Percentiles rank a stretch among this genome's conserved stretches.
Evolutionary conservation across 129 eudicot species (phyloP).

Genomic region (Dittrichia graveolens): DNA sequence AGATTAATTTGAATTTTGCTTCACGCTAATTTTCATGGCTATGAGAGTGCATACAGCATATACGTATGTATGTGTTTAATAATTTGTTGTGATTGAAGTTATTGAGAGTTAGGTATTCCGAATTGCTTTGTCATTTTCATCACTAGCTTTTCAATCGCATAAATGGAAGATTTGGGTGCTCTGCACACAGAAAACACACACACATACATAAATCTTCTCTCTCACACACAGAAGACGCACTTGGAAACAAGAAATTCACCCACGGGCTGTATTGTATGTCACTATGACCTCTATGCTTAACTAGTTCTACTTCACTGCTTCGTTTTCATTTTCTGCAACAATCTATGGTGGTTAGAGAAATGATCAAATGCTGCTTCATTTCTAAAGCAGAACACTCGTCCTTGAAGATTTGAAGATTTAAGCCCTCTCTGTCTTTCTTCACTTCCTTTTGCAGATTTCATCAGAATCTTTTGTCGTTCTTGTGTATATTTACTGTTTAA

Average conservation of each 20-base stretch:
- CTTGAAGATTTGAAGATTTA: conserved; percentile 6
- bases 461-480: conserved; percentile 1
- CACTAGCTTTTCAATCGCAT: no score
- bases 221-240: no score
- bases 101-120: conserved; percentile 10
- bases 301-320: neutral
- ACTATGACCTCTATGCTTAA: no score
- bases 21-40: neutral
- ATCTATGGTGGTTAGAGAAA: neutral
- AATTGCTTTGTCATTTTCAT: neutral
- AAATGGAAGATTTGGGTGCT: no score
- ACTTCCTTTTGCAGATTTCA: conserved; percentile 2
- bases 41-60: neutral
- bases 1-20: conserved; percentile 19
- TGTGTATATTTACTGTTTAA: neutral
- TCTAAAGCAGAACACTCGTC: neutral
- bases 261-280: neutral
- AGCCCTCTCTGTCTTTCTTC: neutral
- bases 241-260: neutral
- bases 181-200: no score
- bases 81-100: conserved; percentile 12
- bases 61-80: neutral
- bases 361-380: neutral
- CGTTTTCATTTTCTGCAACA: neutral
- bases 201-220: no score